Conservation (phyloP, 106 monocot species). For the Gastrodia elata region DNA sequence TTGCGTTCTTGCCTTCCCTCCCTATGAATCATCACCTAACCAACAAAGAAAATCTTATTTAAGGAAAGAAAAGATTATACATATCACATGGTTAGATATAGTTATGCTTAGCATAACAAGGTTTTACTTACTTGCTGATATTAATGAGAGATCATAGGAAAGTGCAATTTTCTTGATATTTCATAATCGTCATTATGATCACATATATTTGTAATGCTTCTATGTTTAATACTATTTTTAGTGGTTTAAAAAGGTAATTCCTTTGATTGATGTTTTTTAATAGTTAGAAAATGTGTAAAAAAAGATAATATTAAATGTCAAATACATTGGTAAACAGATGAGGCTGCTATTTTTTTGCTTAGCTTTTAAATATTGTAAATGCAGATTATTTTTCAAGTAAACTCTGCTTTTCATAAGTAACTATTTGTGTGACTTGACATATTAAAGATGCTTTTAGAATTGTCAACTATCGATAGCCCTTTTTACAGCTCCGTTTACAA, state of each 20-base stretch:
- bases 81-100: neutral
- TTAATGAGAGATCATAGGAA: too few species aligned
- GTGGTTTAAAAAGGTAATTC: neutral
- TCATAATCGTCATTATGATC: neutral
- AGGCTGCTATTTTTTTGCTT: too few species aligned
- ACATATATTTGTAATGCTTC: neutral
- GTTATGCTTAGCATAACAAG: neutral
- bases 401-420: too few species aligned
- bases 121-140: neutral
- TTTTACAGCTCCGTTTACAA: too few species aligned
- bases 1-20: neutral
- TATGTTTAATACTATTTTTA: neutral
- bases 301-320: neutral
- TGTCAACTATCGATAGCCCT: too few species aligned
- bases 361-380: too few species aligned
- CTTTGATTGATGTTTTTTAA: neutral
- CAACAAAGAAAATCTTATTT: neutral
- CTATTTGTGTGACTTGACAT: too few species aligned
- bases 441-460: too few species aligned
- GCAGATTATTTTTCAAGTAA: too few species aligned
- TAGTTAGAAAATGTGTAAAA: neutral
- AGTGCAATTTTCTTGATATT: neutral
- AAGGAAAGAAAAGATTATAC: neutral
- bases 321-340: neutral
- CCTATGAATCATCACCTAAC: neutral